These are phyloP conservation scores for Candida silvatica DNA, from an alignment of 805 yeast species.

Conservation along the genomic window DNA sequence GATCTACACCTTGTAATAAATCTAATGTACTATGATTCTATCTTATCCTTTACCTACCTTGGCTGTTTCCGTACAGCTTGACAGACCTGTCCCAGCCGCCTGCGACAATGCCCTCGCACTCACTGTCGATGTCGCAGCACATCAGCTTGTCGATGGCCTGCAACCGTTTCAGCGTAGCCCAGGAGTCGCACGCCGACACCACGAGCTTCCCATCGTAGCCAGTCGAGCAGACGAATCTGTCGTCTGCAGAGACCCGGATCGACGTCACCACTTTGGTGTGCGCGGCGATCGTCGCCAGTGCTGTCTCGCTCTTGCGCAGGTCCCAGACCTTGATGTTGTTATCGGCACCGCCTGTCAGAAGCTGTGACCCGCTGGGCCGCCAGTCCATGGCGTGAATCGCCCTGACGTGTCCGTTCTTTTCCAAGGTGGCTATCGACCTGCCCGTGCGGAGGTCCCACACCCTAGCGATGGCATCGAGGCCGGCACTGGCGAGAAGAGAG, in stretches of 20 bases:
- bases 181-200: slow-evolving; percentile 60
- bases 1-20: slow-evolving; percentile 35
- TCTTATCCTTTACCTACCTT: no score
- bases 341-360: slow-evolving; percentile 84
- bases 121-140: slow-evolving; percentile 47
- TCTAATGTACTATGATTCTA: no score
- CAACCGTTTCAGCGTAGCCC: slow-evolving; percentile 49
- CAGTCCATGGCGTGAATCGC: slow-evolving; percentile 68
- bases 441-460: slow-evolving; percentile 90
- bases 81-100: slow-evolving; percentile 84
- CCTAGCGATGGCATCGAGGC: slow-evolving; percentile 63
- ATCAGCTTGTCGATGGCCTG: slow-evolving; percentile 62
- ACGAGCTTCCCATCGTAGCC: slow-evolving; percentile 68
- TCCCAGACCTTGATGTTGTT: slow-evolving; percentile 82
- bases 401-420: slow-evolving; percentile 50
- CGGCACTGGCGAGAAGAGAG: slow-evolving; percentile 64
- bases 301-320: slow-evolving; percentile 38
- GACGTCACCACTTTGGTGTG: slow-evolving; percentile 69
- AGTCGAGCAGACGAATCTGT: slow-evolving; percentile 43
- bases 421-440: slow-evolving; percentile 43
- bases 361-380: slow-evolving; percentile 60
- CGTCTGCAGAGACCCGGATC: slow-evolving; percentile 39
- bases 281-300: slow-evolving; percentile 44
- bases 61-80: slow-evolving; percentile 38
- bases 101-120: slow-evolving; percentile 43